Evolutionary conservation across 495 filamentous ascomycete species (phyloP).

Genomic region (Talaromyces borbonicus): DNA sequence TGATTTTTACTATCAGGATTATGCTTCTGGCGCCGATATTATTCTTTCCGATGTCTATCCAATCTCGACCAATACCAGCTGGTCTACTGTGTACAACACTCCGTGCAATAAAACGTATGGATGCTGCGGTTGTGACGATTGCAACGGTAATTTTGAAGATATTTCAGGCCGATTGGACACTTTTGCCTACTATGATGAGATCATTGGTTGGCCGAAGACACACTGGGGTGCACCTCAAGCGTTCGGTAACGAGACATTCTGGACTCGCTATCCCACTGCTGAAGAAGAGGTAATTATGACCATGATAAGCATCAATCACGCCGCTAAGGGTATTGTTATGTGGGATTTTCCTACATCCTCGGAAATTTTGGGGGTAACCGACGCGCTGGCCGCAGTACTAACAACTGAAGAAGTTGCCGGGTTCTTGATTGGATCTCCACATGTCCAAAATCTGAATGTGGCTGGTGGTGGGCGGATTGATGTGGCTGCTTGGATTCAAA

Average conservation of each 20-base stretch:
- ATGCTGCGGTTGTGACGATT: constrained; percentile 66
- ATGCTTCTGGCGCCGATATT: constrained; percentile 52
- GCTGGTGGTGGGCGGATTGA: neutral
- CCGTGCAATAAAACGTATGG: constrained; percentile 57
- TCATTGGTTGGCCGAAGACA: constrained; percentile 37
- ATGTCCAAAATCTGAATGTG: neutral
- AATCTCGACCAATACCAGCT: constrained; percentile 45
- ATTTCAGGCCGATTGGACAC: constrained; percentile 44
- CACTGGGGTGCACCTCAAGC: constrained; percentile 54
- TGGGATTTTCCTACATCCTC: constrained; percentile 23
- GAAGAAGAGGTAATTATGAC: constrained; percentile 52
- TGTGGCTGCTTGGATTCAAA: constrained; percentile 2
- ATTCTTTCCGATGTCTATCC: constrained; percentile 60
- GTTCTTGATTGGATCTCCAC: constrained; percentile 11
- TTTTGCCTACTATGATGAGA: constrained; percentile 31
- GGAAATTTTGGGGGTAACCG: constrained; percentile 15
- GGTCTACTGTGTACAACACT: constrained; percentile 34
- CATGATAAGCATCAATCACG: constrained; percentile 51
- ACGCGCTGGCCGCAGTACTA: constrained; percentile 14
- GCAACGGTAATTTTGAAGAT: constrained; percentile 44
- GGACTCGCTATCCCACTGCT: constrained; percentile 44
- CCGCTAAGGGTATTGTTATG: constrained; percentile 41
- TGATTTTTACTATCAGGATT: constrained; percentile 57
- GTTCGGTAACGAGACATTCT: constrained; percentile 54
- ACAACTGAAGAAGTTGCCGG: constrained; percentile 6